These are phyloP conservation scores for Aspergillus aculeatinus DNA, from an alignment of 2,329 filamentous ascomycete genomes.

Conservation along the genomic window DNA sequence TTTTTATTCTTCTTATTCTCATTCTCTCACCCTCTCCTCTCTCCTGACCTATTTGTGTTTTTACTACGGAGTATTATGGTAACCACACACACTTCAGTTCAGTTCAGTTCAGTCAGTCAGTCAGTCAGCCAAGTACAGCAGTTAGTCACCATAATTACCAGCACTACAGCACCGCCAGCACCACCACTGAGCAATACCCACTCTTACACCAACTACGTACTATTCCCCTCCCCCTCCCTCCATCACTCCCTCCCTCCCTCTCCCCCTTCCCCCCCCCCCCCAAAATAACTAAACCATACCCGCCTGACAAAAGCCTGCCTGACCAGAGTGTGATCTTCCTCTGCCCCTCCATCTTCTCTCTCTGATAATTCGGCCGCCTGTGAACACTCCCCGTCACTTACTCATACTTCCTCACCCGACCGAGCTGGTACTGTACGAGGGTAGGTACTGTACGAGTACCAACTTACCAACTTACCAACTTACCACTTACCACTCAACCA, in stretches of 20 bases:
- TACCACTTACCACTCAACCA: neutral
- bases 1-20: neutral
- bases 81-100: too few species aligned
- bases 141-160: neutral
- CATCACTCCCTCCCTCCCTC: neutral
- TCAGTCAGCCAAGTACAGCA: too few species aligned
- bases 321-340: neutral
- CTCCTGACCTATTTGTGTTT: neutral
- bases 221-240: neutral
- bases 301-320: conserved; percentile 13
- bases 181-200: neutral
- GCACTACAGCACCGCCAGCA: neutral
- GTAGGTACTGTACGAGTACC: too few species aligned
- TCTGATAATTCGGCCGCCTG: neutral
- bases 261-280: neutral
- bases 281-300: neutral
- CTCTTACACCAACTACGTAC: neutral
- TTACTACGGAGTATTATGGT: neutral
- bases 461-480: neutral
- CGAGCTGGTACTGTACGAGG: too few species aligned
- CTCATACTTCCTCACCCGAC: neutral
- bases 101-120: too few species aligned
- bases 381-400: neutral
- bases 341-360: neutral
- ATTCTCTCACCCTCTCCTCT: neutral